Evolutionary conservation across 345 rosid genomes (phyloP).

Genomic region (Aegle marmelos): DNA sequence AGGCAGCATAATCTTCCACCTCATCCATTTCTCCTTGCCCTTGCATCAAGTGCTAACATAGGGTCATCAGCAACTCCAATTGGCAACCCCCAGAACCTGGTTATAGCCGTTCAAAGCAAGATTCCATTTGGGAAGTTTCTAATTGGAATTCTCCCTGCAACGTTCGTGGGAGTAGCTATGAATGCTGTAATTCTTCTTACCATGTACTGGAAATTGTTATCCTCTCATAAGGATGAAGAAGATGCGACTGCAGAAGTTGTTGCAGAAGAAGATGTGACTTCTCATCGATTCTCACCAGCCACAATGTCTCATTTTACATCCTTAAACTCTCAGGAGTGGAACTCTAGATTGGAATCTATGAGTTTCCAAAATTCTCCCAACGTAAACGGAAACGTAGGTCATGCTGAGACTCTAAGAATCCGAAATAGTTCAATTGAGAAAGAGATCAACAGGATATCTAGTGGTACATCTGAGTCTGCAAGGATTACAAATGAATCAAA

Average conservation of each 20-base stretch:
- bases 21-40: constrained; percentile 71
- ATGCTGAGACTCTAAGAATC: constrained; percentile 42
- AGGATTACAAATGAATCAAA: constrained; percentile 43
- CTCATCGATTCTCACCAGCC: constrained; percentile 74
- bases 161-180: constrained; percentile 55
- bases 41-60: constrained; percentile 83
- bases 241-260: constrained; percentile 35
- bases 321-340: constrained; percentile 43
- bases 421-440: constrained; percentile 33
- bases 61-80: constrained; percentile 89
- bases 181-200: constrained; percentile 55
- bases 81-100: constrained; percentile 88
- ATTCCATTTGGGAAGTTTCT: constrained; percentile 63
- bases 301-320: constrained; percentile 52
- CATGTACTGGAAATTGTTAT: constrained; percentile 68
- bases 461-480: constrained; percentile 21
- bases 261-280: constrained; percentile 48
- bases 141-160: constrained; percentile 60
- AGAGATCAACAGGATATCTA: constrained; percentile 32
- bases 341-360: constrained; percentile 33
- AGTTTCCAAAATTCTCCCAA: constrained; percentile 20
- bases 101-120: constrained; percentile 67
- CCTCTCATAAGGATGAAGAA: constrained; percentile 57
- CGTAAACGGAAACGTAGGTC: constrained; percentile 11
- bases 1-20: constrained; percentile 81